These are phyloP conservation scores for Ceratocystis huliohia DNA, from an alignment of 2,329 filamentous ascomycete species.

Conservation along the genomic window DNA sequence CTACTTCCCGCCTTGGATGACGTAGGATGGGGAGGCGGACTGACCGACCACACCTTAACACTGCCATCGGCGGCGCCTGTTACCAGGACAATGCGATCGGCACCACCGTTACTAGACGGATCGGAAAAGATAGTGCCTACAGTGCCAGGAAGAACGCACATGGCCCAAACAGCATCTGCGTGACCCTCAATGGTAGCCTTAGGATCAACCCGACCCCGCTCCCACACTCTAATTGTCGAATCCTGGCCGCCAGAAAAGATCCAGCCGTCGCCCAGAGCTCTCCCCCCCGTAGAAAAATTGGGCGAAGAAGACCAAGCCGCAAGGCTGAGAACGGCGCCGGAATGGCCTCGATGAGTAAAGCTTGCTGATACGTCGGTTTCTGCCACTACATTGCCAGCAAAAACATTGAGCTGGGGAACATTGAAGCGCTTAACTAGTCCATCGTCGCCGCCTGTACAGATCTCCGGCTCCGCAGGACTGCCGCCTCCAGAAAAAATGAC, in stretches of 20 bases:
- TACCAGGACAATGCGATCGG: conserved; percentile 79
- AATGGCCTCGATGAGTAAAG: conserved; percentile 89
- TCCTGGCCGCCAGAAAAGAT: conserved; percentile 97
- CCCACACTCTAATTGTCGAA: conserved; percentile 86
- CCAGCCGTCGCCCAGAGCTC: conserved; percentile 87
- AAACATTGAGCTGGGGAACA: conserved; percentile 64
- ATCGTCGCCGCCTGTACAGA: conserved; percentile 91
- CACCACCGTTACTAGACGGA: conserved; percentile 58
- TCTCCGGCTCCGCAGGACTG: conserved; percentile 88
- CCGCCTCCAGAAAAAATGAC: conserved; percentile 96
- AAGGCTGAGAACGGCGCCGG: conserved; percentile 76
- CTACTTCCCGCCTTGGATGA: conserved; percentile 53
- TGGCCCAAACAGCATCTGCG: conserved; percentile 88
- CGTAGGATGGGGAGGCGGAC: conserved; percentile 71
- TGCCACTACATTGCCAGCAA: conserved; percentile 34
- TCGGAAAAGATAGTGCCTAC: conserved; percentile 69
- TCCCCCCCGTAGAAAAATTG: conserved; percentile 78
- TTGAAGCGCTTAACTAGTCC: conserved; percentile 95
- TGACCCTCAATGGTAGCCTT: conserved; percentile 91
- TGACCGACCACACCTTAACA: conserved; percentile 89
- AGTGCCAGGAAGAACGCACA: conserved; percentile 81
- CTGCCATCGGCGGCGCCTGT: conserved; percentile 85
- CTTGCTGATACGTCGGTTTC: conserved; percentile 87
- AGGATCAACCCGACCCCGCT: conserved; percentile 82
- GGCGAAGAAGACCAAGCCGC: conserved; percentile 78